Conservation (phyloP, 108 stramenopile species). For the Chaetoceros muelleri region DNA sequence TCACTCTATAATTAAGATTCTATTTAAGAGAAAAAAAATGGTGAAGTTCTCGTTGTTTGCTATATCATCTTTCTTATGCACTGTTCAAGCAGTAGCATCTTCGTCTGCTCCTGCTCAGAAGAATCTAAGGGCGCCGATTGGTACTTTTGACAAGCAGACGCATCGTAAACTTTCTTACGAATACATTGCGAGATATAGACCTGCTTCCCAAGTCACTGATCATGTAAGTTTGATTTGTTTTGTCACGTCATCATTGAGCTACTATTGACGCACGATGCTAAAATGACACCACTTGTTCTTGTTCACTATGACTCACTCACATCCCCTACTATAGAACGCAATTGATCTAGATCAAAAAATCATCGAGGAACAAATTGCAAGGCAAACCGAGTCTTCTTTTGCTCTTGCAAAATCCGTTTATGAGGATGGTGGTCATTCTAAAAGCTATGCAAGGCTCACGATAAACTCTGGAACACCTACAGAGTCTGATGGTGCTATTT, state of each 20-base stretch:
- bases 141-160: no score
- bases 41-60: no score
- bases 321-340: constrained; percentile 6
- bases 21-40: no score
- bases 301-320: neutral
- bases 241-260: neutral
- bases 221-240: constrained; percentile 2
- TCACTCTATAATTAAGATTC: no score
- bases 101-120: no score
- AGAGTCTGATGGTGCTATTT: constrained; percentile 9
- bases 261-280: no score
- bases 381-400: constrained; percentile 13
- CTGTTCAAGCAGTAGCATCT: no score
- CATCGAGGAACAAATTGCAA: constrained; percentile 17
- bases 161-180: no score
- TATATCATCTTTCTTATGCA: no score
- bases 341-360: constrained; percentile 57
- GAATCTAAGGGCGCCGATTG: no score
- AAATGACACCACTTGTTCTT: neutral
- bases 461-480: constrained; percentile 9
- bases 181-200: constrained; percentile 50
- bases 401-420: constrained; percentile 15
- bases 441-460: constrained; percentile 28
- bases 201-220: constrained; percentile 45
- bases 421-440: constrained; percentile 36